A percentile compares a stretch with the other conserved stretches of the same genome.
Conservation (phyloP, 352 stramenopile genomes). For the Peronospora farinosa region DNA sequence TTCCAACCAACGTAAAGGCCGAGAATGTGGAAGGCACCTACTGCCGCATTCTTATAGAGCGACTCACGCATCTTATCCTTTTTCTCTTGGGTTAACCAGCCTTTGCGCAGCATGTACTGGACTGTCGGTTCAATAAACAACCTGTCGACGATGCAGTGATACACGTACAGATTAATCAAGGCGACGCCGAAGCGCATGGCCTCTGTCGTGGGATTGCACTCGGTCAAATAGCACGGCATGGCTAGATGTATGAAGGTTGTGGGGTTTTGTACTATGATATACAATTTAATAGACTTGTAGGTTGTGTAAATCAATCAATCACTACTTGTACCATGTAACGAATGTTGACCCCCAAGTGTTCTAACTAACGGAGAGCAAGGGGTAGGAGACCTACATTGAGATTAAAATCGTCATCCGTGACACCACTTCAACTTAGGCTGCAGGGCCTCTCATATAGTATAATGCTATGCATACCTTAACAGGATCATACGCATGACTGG, state of each 20-base stretch:
- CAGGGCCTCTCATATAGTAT: too few relatives aligned
- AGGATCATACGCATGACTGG: too few relatives aligned
- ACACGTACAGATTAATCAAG: slow-evolving; percentile 53
- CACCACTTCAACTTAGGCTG: too few relatives aligned
- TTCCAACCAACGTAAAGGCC: slow-evolving; percentile 54
- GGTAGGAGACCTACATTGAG: too few relatives aligned
- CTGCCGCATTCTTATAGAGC: slow-evolving; percentile 74
- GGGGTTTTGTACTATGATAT: slow-evolving; percentile 13
- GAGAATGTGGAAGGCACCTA: slow-evolving; percentile 53
- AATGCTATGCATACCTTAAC: too few relatives aligned
- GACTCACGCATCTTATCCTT: slow-evolving; percentile 80
- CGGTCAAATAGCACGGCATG: slow-evolving; percentile 70
- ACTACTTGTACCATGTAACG: too few relatives aligned
- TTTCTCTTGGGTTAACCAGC: slow-evolving; percentile 51
- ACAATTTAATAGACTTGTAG: not conserved
- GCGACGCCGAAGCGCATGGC: slow-evolving; percentile 51
- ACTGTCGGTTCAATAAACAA: slow-evolving; percentile 51
- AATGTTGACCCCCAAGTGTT: too few relatives aligned
- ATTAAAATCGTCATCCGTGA: too few relatives aligned
- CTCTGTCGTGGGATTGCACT: slow-evolving; percentile 51
- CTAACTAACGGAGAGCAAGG: too few relatives aligned
- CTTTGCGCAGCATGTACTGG: slow-evolving; percentile 34
- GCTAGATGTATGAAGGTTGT: not conserved
- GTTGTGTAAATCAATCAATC: not conserved
- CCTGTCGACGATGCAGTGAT: slow-evolving; percentile 67